Base-by-base conservation (phyloP, 768 basidiomycete genomes). In the Kwoniella shandongensis region DNA sequence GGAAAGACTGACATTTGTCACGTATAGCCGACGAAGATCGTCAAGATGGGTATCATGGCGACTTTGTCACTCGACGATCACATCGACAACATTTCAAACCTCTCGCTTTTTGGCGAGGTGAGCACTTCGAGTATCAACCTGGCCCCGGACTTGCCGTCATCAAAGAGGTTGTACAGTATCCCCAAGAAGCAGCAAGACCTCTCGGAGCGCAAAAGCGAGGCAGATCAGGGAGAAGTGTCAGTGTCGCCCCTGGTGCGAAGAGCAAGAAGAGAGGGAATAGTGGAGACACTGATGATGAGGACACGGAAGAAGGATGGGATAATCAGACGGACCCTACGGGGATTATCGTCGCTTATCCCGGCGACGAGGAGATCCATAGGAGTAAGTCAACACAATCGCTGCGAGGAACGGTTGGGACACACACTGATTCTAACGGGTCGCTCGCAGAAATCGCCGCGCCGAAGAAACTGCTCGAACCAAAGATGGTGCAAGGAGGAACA, bases 61-160 rank as follows among this genome's bases (percentile, higher is more conserved):
- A 67, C 44, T 72, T 72, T 27, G 86, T 86, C 22, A 79, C 88
- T 1, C 86, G 91, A 17, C 85, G 87, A 47, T 86, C 89, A 27
- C 78, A 79, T 45, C 85, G 93, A 22, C 79, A 82, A 51, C 84
- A 84, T 29, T 85, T 84, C 66, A 78, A 78, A 46, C 94, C 93
- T 3, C 79, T 98, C 32, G 88, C 89, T 38, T 94, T 82, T 80
- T 98, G 94, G 94, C 84, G 91, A n/a, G 84, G 85, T 64, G 94
- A 98, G 78, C 86, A 85, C 61, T 83, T 91, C 22, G 85, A 92
- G 1, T 97, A 91, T 67, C 87, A 86, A 5, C 82, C 85, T 20
- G 81, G 82, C 12, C 50, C 57, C 78, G 79, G 70, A 17, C 69
- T 74, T 11, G 81, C 87, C 0, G 82, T 81, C 67, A 87, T 91